Conservation (phyloP, 495 filamentous ascomycete species). For the Parmelia sp. region DNA sequence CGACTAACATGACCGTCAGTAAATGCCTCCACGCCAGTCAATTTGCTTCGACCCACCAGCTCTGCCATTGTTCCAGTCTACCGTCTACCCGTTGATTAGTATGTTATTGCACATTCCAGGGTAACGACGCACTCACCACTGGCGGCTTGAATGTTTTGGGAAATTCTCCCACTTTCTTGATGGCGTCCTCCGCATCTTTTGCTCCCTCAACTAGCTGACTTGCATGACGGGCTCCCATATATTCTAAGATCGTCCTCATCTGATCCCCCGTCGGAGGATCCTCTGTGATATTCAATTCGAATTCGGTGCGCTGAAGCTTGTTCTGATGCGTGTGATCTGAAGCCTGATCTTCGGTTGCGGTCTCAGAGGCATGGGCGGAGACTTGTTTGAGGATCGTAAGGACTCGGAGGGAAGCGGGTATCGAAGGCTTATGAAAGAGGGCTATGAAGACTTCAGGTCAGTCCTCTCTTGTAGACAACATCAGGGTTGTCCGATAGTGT, state of each 20-base stretch:
- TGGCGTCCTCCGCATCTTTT: slow-evolving; percentile 60
- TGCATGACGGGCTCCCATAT: slow-evolving; percentile 43
- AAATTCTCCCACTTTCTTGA: slow-evolving; percentile 60
- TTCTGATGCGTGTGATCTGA: slow-evolving; percentile 51
- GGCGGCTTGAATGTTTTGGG: slow-evolving; percentile 62
- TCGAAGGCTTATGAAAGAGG: slow-evolving; percentile 79
- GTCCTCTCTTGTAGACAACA: background rate
- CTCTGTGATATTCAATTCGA: slow-evolving; percentile 83
- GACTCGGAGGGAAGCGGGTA: slow-evolving; percentile 57
- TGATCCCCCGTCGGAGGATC: slow-evolving; percentile 75
- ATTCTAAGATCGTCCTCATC: slow-evolving; percentile 80
- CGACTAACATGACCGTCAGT: slow-evolving; percentile 32
- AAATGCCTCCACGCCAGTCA: background rate
- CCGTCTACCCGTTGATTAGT: slow-evolving; percentile 46
- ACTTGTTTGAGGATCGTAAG: slow-evolving; percentile 69
- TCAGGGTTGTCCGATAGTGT: background rate
- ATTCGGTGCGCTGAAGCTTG: slow-evolving; percentile 54
- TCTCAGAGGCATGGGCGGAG: slow-evolving; percentile 52
- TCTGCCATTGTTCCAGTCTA: slow-evolving; percentile 91
- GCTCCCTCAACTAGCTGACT: slow-evolving; percentile 65
- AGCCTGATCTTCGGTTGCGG: slow-evolving; percentile 61
- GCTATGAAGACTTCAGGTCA: background rate
- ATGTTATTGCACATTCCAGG: background rate
- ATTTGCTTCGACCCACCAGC: slow-evolving; percentile 40
- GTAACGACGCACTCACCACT: slow-evolving; percentile 46